Conservation (phyloP, 2,329 filamentous ascomycete species). For the Metarhizium anisopliae region DNA sequence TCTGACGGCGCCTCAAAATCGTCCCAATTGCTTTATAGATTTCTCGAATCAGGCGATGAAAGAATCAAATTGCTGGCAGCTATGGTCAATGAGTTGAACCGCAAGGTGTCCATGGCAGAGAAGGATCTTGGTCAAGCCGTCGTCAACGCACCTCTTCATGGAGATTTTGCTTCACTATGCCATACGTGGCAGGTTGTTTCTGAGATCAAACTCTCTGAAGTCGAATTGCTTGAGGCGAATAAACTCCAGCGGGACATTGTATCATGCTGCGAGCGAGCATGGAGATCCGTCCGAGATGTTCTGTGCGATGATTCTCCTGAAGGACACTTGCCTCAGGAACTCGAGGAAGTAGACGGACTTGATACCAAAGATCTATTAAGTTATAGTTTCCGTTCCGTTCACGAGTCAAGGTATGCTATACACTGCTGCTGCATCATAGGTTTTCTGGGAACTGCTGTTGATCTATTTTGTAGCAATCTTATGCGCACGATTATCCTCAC, state of each 20-base stretch:
- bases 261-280: conserved; percentile 57
- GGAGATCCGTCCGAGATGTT: conserved; percentile 65
- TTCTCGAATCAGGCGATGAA: conserved; percentile 34
- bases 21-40: conserved; percentile 59
- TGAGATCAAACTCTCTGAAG: conserved; percentile 28
- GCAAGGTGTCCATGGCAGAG: conserved; percentile 54
- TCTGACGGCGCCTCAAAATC: conserved; percentile 81
- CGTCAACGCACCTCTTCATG: conserved; percentile 57
- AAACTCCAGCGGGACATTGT: conserved; percentile 48
- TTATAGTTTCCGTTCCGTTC: conserved; percentile 91
- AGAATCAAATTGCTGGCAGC: conserved; percentile 43
- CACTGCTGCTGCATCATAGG: not conserved
- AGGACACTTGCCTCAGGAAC: conserved; percentile 69
- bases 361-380: conserved; percentile 85
- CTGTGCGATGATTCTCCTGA: conserved; percentile 94
- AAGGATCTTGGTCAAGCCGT: conserved; percentile 58
- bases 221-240: conserved; percentile 26
- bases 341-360: conserved; percentile 61
- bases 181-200: conserved; percentile 45
- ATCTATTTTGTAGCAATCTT: conserved; percentile 48
- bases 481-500: conserved; percentile 54
- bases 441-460: not conserved
- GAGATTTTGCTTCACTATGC: conserved; percentile 57
- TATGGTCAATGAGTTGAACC: conserved; percentile 53
- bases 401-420: conserved; percentile 69